Conservation (phyloP, 352 stramenopile genomes). For the Plasmopara halstedii region DNA sequence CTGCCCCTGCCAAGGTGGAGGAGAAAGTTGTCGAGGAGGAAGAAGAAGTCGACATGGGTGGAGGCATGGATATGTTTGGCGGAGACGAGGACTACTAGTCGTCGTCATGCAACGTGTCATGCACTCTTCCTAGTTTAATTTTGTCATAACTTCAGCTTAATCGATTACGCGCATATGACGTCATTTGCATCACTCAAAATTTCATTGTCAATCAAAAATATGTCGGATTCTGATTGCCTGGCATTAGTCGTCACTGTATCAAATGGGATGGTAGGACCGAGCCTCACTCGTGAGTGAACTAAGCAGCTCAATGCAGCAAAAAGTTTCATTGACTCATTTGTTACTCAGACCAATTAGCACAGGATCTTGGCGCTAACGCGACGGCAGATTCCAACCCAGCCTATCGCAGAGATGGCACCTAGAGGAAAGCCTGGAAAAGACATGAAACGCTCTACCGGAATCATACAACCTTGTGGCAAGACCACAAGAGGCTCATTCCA, state of each 20-base stretch:
- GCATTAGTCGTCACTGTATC: neutral
- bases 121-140: too few relatives aligned
- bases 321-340: neutral
- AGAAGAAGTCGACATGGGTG: conserved; percentile 73
- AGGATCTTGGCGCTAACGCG: conserved; percentile 66
- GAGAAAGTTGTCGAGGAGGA: conserved; percentile 68
- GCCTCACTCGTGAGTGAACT: neutral
- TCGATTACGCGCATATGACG: conserved; percentile 40
- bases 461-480: conserved; percentile 66
- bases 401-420: conserved; percentile 63
- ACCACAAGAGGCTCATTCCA: conserved; percentile 69
- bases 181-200: too few relatives aligned
- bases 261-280: neutral
- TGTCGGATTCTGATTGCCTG: too few relatives aligned
- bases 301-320: neutral
- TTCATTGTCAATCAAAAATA: too few relatives aligned
- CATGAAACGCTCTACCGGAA: conserved; percentile 70
- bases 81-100: conserved; percentile 78
- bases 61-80: conserved; percentile 84
- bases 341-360: conserved; percentile 18
- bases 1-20: conserved; percentile 45
- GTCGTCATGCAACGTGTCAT: conserved; percentile 1
- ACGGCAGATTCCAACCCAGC: conserved; percentile 68
- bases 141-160: conserved; percentile 36
- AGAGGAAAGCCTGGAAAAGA: conserved; percentile 71